Percentiles rank a stretch among this genome's conserved stretches.
These are phyloP conservation scores for Cenchrus fungigraminus DNA, from an alignment of 176 grass and related monocot genomes.

Conservation along the genomic window DNA sequence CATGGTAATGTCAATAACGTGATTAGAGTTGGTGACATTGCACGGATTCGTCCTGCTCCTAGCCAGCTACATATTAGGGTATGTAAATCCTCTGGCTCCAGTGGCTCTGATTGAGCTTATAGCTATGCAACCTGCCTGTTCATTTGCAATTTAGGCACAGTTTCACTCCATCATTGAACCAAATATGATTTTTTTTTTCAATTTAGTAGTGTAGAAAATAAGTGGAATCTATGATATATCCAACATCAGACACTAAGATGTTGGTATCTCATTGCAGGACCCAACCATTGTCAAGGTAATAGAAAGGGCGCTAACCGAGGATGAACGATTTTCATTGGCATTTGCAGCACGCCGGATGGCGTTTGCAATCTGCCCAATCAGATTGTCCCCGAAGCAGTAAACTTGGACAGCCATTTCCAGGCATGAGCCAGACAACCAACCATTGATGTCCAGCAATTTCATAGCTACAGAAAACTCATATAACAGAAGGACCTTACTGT, in stretches of 20 bases:
- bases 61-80: conserved; percentile 87
- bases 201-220: not conserved
- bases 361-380: conserved; percentile 86
- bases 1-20: conserved; percentile 92
- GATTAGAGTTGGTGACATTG: conserved; percentile 82
- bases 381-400: conserved; percentile 68
- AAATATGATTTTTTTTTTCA: not conserved
- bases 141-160: not conserved
- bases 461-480: conserved; percentile 25
- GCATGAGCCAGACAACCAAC: not conserved
- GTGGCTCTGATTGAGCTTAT: not conserved
- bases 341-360: conserved; percentile 86
- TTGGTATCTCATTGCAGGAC: conserved; percentile 55
- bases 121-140: not conserved
- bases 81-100: conserved; percentile 17
- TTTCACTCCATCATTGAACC: not conserved
- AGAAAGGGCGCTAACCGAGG: conserved; percentile 81
- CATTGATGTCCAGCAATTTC: not conserved
- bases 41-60: conserved; percentile 67
- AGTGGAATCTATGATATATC: not conserved
- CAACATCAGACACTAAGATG: not conserved
- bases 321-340: conserved; percentile 79
- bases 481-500: not conserved
- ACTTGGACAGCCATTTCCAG: not conserved
- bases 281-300: conserved; percentile 80